Evolutionary conservation across 805 yeast species (phyloP), one percentile per base, ranked within the genome.

Genomic region (Kuraishia ogatae): DNA sequence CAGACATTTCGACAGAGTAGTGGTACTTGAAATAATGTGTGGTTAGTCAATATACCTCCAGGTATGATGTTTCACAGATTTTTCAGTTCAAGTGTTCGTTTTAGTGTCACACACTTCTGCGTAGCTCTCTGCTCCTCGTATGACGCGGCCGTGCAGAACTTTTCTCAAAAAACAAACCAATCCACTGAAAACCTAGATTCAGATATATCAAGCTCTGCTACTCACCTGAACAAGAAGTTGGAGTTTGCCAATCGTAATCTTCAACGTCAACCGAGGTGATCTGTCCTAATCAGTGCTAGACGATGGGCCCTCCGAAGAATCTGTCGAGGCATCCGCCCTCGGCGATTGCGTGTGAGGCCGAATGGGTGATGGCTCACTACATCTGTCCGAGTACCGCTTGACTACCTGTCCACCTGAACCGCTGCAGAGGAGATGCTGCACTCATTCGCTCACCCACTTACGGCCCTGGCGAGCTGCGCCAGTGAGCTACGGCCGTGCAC

Each of bases 1-100:
- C 43, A 28, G 50, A 48, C 50, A 48, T 48, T 24, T 48, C 19
- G 50, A 48, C 8, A 48, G 22, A 48, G 43, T 22, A n/a, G 50
- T 5, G 48, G 48, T 20, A 21, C 24, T 22, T 29, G 50, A 22
- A 15, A 22, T 3, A 23, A 48, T 23, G 23, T 7, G 2, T 4
- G 8, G 50, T 23, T 48, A 35, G 43, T 35, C n/a, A 15, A 10
- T 35, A 3, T 35, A 26, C 29, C 29, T 35, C 43, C 15, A 35
- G 13, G 4, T 35, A 35, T 35, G n/a, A 3, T 35, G n/a, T 15
- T 35, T 35, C n/a, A 15, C 43, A 5, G 43, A 35, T 17, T 35
- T 35, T 11, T 35, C 43, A 35, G 17, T 15, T 15, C 17, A 15
- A 17, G 6, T 26, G 10, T 26, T 26, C 29, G 8, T 26, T 26